These are phyloP conservation scores for Artemisia tridentata DNA, from an alignment of 129 eudicot genomes.

Conservation along the genomic window DNA sequence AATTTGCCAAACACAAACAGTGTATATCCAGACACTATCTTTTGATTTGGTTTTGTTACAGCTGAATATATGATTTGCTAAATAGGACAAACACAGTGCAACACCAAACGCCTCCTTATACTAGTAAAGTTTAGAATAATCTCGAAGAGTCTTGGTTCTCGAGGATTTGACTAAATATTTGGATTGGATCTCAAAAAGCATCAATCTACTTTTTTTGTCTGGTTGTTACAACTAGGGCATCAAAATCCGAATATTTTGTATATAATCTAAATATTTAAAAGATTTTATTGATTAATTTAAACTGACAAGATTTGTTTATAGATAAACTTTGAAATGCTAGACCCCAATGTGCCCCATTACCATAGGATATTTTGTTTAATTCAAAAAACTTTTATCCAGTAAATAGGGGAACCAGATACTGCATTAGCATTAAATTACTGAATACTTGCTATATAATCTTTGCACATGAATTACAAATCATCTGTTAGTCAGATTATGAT, in stretches of 20 bases:
- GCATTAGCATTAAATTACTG: neutral
- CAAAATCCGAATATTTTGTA: conserved; percentile 19
- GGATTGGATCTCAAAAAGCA: conserved; percentile 16
- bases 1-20: too few relatives aligned
- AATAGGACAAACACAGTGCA: too few relatives aligned
- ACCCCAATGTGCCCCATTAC: neutral
- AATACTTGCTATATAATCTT: too few relatives aligned
- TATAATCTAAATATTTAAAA: conserved; percentile 6
- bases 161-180: conserved; percentile 11
- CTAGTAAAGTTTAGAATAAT: too few relatives aligned
- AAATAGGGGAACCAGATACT: neutral
- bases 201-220: conserved; percentile 6
- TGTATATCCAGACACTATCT: too few relatives aligned
- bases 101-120: too few relatives aligned
- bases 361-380: neutral
- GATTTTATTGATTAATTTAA: conserved; percentile 21
- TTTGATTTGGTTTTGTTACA: too few relatives aligned
- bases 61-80: too few relatives aligned
- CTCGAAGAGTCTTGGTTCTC: neutral
- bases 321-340: neutral
- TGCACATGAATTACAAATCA: too few relatives aligned
- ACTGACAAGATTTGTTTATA: too few relatives aligned
- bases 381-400: neutral
- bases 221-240: conserved; percentile 6
- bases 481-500: too few relatives aligned